Base-by-base conservation (phyloP, 306 rosid species). In the Hylodesmum podocarpum region DNA sequence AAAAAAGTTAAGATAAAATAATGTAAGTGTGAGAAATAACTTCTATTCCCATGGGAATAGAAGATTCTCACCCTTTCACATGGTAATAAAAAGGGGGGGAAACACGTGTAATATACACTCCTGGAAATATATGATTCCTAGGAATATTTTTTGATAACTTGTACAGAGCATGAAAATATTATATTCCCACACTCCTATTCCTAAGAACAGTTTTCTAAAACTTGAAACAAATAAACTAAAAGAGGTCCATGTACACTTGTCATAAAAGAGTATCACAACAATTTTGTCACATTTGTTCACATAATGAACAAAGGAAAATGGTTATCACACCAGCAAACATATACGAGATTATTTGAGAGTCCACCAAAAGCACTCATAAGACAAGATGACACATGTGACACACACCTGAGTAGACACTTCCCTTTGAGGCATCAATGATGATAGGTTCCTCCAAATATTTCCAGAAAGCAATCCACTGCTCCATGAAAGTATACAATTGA, bases 371-470 rank as follows among this genome's bases (percentile, higher is more conserved):
- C 36, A 53, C 53, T 46, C 49, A 39, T 28, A 66, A 72, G 44
- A 66, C n/a, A 57, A 47, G 51, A 81, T 37, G 65, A 54, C 24
- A 54, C 41, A 81, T 37, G 65, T 49, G 19, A 54, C 41, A 34
- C 73, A 73, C 86, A 94, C 97, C 97, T 90, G 90, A 65, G 87
- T 43, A 73, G 91, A 79, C 53, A 82, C 87, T 81, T 89, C 97
- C 51, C 99, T 90, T 62, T 33, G 91, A 69, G 97, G 94, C 88
- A 95, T 87, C 89, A 90, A 84, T 19, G 97, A 84, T 57, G 96
- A 87, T 66, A 90, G 84, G 87, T 90, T 92, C 86, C 97, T 85
- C 99, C 96, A 92, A 63, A 87, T 55, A 82, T 87, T 89, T 76
- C 92, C 93, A 61, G 96, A 81, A 73, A 88, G 81, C 51, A 90